Percentiles rank a stretch among this genome's conserved stretches.
phyloP scores from a whole-genome alignment of 345 rosid species.

The Arabidopsis suecica region DNA sequence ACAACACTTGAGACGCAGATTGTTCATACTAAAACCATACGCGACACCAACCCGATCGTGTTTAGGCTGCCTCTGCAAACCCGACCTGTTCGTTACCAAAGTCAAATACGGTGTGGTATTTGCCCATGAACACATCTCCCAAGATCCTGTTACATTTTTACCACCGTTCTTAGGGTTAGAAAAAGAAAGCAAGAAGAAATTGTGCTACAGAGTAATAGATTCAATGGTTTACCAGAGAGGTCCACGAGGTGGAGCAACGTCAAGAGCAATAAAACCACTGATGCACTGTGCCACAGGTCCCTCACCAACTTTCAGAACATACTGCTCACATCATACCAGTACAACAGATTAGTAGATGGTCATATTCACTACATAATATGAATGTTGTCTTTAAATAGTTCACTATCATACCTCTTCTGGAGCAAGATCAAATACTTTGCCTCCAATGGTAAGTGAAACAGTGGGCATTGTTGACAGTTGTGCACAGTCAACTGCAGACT shows the following conservation, averaged over 20 bases:
- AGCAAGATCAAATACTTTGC: conserved; percentile 65
- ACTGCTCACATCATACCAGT: conserved; percentile 53
- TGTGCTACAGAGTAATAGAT: not conserved
- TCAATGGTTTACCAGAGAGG: conserved; percentile 74
- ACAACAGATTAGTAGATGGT: conserved; percentile 25
- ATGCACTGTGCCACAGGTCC: conserved; percentile 83
- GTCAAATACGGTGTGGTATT: conserved; percentile 90
- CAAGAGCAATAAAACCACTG: conserved; percentile 85
- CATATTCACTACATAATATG: not conserved
- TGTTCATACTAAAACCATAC: conserved; percentile 36
- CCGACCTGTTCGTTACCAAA: conserved; percentile 76
- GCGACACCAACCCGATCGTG: conserved; percentile 20
- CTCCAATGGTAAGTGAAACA: conserved; percentile 84
- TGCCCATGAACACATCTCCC: conserved; percentile 96
- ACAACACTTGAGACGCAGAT: conserved; percentile 39
- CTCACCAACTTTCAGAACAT: conserved; percentile 83
- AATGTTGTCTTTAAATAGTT: not conserved
- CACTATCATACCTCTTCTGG: conserved; percentile 63
- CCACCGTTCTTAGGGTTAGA: conserved; percentile 3
- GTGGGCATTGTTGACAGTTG: conserved; percentile 75
- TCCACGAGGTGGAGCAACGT: conserved; percentile 89
- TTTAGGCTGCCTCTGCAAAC: conserved; percentile 83
- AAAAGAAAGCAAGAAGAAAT: not conserved
- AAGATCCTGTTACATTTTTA: conserved; percentile 67
- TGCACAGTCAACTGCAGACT: conserved; percentile 80